Percentiles rank a stretch among this genome's conserved stretches.
These are phyloP conservation scores for Torulaspora microellipsoides DNA, from an alignment of 805 yeast genomes.

Conservation along the genomic window DNA sequence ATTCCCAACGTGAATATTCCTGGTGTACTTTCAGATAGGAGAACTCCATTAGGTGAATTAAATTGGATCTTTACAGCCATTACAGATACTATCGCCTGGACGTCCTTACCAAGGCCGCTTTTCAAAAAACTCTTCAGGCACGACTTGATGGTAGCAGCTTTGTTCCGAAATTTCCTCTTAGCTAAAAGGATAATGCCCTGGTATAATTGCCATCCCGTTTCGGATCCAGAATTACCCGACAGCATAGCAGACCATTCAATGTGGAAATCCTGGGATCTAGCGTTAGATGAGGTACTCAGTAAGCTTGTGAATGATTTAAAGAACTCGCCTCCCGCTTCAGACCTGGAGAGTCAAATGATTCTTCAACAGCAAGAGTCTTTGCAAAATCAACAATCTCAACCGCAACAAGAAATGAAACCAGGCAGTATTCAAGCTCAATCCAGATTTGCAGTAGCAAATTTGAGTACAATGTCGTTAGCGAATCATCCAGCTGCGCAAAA, in stretches of 20 bases:
- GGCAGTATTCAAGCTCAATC: slow-evolving; percentile 28
- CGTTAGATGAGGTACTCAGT: slow-evolving; percentile 87
- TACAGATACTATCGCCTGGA: slow-evolving; percentile 98
- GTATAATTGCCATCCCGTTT: slow-evolving; percentile 88
- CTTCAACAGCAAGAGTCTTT: slow-evolving; percentile 25
- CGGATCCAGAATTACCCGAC: slow-evolving; percentile 90
- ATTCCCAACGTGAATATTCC: slow-evolving; percentile 62
- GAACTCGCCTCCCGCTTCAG: slow-evolving; percentile 32
- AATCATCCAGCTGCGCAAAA: slow-evolving; percentile 24
- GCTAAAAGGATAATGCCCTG: slow-evolving; percentile 94
- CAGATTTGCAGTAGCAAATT: slow-evolving; percentile 31
- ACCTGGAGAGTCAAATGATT: slow-evolving; percentile 24
- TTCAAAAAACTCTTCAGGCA: slow-evolving; percentile 90
- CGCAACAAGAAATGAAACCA: slow-evolving; percentile 15
- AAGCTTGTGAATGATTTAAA: slow-evolving; percentile 50
- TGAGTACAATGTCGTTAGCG: slow-evolving; percentile 37
- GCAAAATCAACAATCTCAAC: slow-evolving; percentile 14
- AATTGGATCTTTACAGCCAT: slow-evolving; percentile 98
- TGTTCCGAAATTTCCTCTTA: slow-evolving; percentile 84
- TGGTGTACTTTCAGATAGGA: slow-evolving; percentile 84
- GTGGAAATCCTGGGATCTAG: slow-evolving; percentile 99
- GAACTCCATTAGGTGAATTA: slow-evolving; percentile 93
- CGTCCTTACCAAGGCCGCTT: slow-evolving; percentile 77
- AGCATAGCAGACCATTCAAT: slow-evolving; percentile 73
- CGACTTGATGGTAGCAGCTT: slow-evolving; percentile 93